phyloP scores from a whole-genome alignment of 2,329 filamentous ascomycete species.

The Neonectria hederae region DNA sequence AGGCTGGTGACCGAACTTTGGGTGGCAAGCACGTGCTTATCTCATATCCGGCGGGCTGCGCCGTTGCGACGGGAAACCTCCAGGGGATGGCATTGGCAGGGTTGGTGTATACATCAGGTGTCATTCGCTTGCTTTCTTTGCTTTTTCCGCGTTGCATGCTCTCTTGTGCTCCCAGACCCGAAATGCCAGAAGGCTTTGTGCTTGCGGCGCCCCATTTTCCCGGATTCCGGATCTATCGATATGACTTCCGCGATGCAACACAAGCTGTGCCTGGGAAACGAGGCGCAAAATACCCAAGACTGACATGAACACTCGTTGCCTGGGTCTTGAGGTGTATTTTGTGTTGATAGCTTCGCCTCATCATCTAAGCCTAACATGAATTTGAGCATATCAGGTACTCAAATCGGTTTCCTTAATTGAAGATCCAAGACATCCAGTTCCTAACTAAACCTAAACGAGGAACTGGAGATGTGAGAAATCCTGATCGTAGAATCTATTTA shows the following conservation, averaged over 20 bases:
- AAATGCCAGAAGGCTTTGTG: not conserved
- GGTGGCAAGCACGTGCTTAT: conserved; percentile 29
- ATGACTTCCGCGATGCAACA: conserved; percentile 7
- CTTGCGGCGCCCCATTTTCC: not conserved
- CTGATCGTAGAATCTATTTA: not conserved
- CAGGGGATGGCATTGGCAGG: conserved; percentile 6
- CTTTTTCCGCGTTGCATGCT: not conserved
- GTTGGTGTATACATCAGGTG: conserved; percentile 18
- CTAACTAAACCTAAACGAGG: not conserved
- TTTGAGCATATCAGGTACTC: not conserved
- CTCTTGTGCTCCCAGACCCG: not conserved
- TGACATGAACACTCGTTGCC: not conserved
- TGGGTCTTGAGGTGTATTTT: not conserved
- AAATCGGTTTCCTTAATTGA: not conserved
- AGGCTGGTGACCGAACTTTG: not conserved
- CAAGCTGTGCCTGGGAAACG: not conserved
- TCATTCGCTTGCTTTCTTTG: conserved; percentile 14
- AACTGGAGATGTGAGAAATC: too few relatives aligned
- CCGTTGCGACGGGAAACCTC: conserved; percentile 6
- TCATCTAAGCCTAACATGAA: not conserved
- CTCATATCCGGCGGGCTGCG: conserved; percentile 6
- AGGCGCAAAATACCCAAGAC: not conserved
- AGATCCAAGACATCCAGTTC: not conserved
- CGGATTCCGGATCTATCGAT: conserved; percentile 7
- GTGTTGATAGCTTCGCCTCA: not conserved